A percentile compares a stretch with the other conserved stretches of the same genome.
These are phyloP conservation scores for Biscutella laevigata DNA, from an alignment of 441 rosid genomes.

Conservation along the genomic window DNA sequence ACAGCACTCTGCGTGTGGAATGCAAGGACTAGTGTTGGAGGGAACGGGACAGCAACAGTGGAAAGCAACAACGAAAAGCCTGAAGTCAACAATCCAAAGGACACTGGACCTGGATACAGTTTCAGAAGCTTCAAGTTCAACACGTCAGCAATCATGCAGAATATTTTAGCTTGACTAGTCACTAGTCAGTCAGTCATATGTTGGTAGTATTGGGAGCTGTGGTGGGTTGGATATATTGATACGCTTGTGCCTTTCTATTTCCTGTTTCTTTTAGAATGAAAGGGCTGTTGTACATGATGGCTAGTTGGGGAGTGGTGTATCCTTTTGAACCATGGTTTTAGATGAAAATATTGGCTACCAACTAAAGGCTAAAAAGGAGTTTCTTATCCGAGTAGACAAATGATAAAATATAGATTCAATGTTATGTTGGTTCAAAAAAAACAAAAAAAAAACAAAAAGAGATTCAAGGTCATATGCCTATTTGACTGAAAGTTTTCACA, in stretches of 20 bases:
- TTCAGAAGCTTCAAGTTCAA: conserved; percentile 65
- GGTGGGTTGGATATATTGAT: conserved; percentile 20
- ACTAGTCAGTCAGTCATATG: background rate
- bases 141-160: conserved; percentile 43
- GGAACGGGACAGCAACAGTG: conserved; percentile 9
- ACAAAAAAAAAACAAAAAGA: too few species aligned
- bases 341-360: conserved; percentile 11
- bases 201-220: conserved; percentile 5
- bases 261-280: conserved; percentile 5
- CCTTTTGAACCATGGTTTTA: conserved; percentile 14
- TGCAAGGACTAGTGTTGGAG: conserved; percentile 21
- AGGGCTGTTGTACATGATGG: conserved; percentile 23
- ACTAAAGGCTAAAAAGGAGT: conserved; percentile 2
- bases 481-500: too few species aligned
- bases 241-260: background rate
- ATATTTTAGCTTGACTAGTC: conserved; percentile 41
- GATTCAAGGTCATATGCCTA: too few species aligned
- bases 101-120: conserved; percentile 52
- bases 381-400: background rate
- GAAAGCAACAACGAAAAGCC: conserved; percentile 31
- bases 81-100: conserved; percentile 37
- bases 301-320: background rate
- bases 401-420: too few species aligned
- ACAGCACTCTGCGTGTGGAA: conserved; percentile 41
- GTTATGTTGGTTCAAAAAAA: too few species aligned